phyloP scores from a whole-genome alignment of 2,329 filamentous ascomycete species.

The Talaromyces sp. region DNA sequence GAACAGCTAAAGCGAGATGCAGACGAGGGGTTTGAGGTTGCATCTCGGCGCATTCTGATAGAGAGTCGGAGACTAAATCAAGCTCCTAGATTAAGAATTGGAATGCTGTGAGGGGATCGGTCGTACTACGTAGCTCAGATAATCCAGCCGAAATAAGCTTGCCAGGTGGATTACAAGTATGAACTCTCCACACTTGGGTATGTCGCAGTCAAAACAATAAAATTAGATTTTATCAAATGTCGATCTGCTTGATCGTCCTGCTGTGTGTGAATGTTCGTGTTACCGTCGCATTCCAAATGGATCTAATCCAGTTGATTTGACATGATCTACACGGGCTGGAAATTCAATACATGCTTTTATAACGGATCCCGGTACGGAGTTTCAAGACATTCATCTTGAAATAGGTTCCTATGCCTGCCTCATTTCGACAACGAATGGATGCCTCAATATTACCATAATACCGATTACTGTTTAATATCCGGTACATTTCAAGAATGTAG shows the following conservation, averaged over 20 bases:
- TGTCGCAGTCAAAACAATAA: neutral
- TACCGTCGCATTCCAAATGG: constrained; percentile 8
- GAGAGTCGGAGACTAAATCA: neutral
- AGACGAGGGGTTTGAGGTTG: neutral
- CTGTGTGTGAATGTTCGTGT: constrained; percentile 3
- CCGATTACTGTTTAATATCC: neutral
- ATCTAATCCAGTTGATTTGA: neutral
- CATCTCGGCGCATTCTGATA: constrained; percentile 3
- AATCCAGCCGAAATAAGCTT: neutral
- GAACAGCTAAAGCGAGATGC: neutral
- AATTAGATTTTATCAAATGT: neutral
- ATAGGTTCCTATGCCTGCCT: neutral
- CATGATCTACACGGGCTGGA: neutral
- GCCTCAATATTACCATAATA: neutral
- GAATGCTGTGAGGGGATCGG: neutral
- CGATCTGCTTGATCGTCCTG: constrained; percentile 1
- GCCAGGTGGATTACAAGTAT: neutral
- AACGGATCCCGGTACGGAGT: neutral
- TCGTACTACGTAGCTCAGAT: neutral
- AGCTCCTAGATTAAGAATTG: neutral
- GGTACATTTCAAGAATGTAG: neutral
- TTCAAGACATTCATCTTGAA: neutral
- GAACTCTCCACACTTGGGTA: neutral
- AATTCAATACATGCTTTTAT: neutral
- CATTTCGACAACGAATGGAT: neutral